Conservation (phyloP, 768 basidiomycete genomes). For the Brasilioporus rufonigricans region DNA sequence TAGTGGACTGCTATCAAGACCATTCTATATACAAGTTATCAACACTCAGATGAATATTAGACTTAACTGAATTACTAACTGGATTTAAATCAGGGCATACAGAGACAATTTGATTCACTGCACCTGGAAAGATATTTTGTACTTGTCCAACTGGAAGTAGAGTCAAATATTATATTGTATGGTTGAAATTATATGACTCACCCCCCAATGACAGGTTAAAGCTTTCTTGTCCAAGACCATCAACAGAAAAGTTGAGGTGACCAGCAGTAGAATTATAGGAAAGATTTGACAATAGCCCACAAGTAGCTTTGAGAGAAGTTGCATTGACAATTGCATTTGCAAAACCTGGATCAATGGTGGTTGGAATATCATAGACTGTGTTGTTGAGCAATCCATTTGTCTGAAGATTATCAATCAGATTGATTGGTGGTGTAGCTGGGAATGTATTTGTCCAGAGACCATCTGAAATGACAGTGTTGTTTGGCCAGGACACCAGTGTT, state of each 20-base stretch:
- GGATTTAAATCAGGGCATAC: too few species aligned
- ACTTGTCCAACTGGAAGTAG: neutral
- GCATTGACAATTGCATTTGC: slow-evolving; percentile 5
- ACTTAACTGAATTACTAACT: too few species aligned
- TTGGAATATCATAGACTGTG: neutral
- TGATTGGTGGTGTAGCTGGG: slow-evolving; percentile 1
- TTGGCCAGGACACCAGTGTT: slow-evolving; percentile 8
- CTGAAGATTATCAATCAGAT: neutral
- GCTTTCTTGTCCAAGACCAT: neutral
- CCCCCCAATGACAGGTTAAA: neutral
- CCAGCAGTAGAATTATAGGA: neutral
- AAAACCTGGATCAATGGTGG: neutral
- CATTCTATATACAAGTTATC: too few species aligned
- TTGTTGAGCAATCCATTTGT: slow-evolving; percentile 11
- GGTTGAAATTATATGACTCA: neutral
- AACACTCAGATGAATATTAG: too few species aligned
- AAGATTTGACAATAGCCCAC: slow-evolving; percentile 1
- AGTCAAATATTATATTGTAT: neutral
- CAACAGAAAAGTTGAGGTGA: neutral
- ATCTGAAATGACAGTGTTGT: neutral
- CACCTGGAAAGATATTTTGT: too few species aligned
- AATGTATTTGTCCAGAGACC: too few species aligned
- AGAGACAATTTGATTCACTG: too few species aligned
- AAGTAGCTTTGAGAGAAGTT: neutral
- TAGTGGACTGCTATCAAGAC: neutral